Evolutionary conservation across 805 yeast species (phyloP).

Genomic region (Wickerhamiella occidentalis): DNA sequence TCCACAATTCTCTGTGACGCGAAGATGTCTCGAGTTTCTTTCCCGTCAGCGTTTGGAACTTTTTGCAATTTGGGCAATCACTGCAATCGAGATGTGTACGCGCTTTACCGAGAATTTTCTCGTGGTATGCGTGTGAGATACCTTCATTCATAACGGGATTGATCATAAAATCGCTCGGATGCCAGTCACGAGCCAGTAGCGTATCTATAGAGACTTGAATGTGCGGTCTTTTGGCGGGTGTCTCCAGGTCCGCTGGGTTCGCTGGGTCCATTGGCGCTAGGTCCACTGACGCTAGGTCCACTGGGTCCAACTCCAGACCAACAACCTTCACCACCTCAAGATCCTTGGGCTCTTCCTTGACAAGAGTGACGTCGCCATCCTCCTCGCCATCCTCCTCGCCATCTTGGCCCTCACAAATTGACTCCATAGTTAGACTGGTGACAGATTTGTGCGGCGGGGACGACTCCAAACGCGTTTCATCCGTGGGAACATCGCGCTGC

Average conservation of each 20-base stretch:
- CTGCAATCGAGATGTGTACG: slow-evolving; percentile 29
- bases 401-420: too few species aligned
- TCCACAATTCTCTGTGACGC: slow-evolving; percentile 25
- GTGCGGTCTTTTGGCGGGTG: not conserved
- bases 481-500: not conserved
- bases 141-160: slow-evolving; percentile 23
- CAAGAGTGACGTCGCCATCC: not conserved
- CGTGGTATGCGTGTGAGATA: slow-evolving; percentile 25
- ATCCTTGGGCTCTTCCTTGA: not conserved
- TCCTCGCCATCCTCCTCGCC: not conserved
- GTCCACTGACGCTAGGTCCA: too few species aligned
- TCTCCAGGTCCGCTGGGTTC: not conserved
- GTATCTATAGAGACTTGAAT: not conserved
- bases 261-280: too few species aligned
- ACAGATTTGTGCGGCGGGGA: not conserved
- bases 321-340: not conserved
- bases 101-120: slow-evolving; percentile 28
- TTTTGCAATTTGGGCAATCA: slow-evolving; percentile 28
- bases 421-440: not conserved
- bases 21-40: slow-evolving; percentile 16
- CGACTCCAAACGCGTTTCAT: not conserved
- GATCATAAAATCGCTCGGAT: slow-evolving; percentile 30
- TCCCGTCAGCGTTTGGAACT: slow-evolving; percentile 11
- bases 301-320: too few species aligned
- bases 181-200: slow-evolving; percentile 27